Evolutionary conservation across 495 filamentous ascomycete genomes (phyloP).

Genomic region (Parmelia sp.): DNA sequence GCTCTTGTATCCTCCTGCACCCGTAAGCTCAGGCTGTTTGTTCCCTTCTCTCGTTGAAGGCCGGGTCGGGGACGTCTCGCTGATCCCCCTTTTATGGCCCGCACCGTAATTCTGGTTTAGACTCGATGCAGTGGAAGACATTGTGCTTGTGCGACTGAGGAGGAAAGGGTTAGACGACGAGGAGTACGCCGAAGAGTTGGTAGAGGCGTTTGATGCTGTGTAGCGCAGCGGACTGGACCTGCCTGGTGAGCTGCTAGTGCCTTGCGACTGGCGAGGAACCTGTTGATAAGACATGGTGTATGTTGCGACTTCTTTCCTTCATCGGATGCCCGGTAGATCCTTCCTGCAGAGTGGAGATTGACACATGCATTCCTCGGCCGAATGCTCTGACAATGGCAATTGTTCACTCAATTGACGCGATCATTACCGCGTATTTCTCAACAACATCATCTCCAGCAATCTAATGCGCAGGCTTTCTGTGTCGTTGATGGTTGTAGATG

Average conservation of each 20-base stretch:
- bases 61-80: conserved; percentile 52
- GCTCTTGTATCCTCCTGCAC: conserved; percentile 57
- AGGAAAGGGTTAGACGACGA: conserved; percentile 58
- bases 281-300: conserved; percentile 21
- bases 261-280: conserved; percentile 16
- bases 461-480: background rate
- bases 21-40: conserved; percentile 38
- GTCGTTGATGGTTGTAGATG: background rate
- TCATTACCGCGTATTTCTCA: no score
- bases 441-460: background rate
- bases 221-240: conserved; percentile 60
- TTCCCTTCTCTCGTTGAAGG: conserved; percentile 36
- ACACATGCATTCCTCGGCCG: conserved; percentile 13
- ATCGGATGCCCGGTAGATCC: conserved; percentile 11
- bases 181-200: conserved; percentile 71
- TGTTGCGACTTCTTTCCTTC: background rate
- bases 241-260: conserved; percentile 52
- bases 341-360: conserved; percentile 12
- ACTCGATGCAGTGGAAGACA: conserved; percentile 71
- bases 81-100: conserved; percentile 70
- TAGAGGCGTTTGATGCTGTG: conserved; percentile 65
- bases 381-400: conserved; percentile 7
- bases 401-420: background rate
- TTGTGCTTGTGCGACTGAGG: conserved; percentile 65
- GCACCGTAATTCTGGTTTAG: conserved; percentile 40